These are phyloP conservation scores for Prunus yedoensis DNA, from an alignment of 331 rosid species.

Conservation along the genomic window DNA sequence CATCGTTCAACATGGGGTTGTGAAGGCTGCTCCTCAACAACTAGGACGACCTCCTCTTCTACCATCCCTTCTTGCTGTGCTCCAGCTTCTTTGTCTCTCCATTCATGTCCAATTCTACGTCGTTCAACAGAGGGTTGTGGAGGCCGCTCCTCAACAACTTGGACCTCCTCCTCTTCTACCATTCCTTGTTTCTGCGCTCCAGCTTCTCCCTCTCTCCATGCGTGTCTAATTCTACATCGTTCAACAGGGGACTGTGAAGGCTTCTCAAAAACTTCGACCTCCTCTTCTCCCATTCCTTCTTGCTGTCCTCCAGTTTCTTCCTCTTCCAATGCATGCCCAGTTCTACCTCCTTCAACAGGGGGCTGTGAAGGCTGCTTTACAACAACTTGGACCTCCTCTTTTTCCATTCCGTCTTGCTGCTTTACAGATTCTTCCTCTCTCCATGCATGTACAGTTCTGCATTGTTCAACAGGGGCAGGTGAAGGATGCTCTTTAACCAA, in stretches of 20 bases:
- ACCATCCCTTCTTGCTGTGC: no score
- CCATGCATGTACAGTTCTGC: neutral
- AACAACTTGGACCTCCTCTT: neutral
- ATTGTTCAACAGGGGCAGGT: neutral
- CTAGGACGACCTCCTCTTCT: no score
- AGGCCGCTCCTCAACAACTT: neutral
- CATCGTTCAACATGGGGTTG: neutral
- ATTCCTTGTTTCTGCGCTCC: no score
- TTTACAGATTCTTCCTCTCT: neutral
- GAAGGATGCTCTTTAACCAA: neutral
- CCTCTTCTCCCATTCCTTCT: slow-evolving; percentile 3
- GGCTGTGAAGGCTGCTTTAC: neutral
- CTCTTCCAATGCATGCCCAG: neutral
- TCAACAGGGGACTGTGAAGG: neutral
- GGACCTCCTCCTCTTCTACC: no score
- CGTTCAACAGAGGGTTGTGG: neutral
- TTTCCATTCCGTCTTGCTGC: neutral
- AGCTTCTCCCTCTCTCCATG: neutral
- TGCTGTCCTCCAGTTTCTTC: neutral
- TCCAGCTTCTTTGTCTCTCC: neutral
- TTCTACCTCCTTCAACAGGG: neutral
- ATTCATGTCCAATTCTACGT: neutral
- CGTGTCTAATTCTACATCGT: neutral
- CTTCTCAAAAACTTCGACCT: neutral
- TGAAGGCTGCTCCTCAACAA: neutral